These are phyloP conservation scores for Neophaeococcomyces aloes DNA, from an alignment of 2,329 filamentous ascomycete genomes.

Conservation along the genomic window DNA sequence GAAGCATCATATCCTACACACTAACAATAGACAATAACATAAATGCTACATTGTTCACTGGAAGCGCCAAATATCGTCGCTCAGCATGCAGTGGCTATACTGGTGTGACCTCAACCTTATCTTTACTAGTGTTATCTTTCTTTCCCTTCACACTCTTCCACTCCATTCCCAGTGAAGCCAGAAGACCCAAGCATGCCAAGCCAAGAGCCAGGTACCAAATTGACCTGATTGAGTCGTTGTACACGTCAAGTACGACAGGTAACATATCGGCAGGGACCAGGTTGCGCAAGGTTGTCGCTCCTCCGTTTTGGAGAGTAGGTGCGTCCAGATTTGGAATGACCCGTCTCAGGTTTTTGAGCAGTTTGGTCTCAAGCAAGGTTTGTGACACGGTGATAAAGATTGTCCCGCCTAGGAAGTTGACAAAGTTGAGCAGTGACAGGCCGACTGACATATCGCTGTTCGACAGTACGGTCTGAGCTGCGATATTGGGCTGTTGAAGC, in stretches of 20 bases:
- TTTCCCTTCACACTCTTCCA: conserved; percentile 11
- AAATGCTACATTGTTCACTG: too few relatives aligned
- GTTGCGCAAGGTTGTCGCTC: conserved; percentile 11
- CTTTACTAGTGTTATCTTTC: background rate
- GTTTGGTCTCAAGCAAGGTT: conserved; percentile 13
- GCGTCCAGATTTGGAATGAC: conserved; percentile 9
- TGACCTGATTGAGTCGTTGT: conserved; percentile 8
- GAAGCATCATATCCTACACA: too few relatives aligned
- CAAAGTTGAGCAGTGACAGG: conserved; percentile 13
- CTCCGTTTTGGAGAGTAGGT: conserved; percentile 6
- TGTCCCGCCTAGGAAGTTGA: conserved; percentile 7
- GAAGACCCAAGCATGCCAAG: conserved; percentile 12
- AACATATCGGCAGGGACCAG: conserved; percentile 6
- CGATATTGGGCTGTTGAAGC: conserved; percentile 17
- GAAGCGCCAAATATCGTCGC: too few relatives aligned
- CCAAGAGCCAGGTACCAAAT: conserved; percentile 13
- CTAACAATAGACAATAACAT: too few relatives aligned
- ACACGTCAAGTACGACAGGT: conserved; percentile 8
- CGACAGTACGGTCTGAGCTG: conserved; percentile 19
- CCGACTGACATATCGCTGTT: conserved; percentile 19
- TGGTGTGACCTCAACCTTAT: too few relatives aligned
- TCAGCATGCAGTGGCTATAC: too few relatives aligned
- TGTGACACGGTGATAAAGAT: conserved; percentile 18
- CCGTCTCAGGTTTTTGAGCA: conserved; percentile 7
- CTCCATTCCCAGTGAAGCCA: conserved; percentile 15